Evolutionary conservation across 2,329 filamentous ascomycete genomes (phyloP).

Genomic region (Botryotinia convoluta): DNA sequence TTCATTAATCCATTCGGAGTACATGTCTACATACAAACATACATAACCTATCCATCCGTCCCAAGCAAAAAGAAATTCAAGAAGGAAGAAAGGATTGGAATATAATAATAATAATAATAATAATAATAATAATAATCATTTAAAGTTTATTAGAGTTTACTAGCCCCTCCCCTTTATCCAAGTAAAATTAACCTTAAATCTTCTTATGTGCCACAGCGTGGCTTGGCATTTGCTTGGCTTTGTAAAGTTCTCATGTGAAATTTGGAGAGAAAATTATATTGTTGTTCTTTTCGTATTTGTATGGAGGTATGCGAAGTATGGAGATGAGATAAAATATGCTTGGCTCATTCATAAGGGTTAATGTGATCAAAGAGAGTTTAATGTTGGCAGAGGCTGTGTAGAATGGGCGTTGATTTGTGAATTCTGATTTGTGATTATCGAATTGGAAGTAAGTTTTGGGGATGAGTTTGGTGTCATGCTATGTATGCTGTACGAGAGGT

Average conservation of each 20-base stretch:
- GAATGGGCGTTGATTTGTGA: not conserved
- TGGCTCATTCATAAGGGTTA: not conserved
- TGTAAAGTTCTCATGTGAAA: not conserved
- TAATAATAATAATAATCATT: not conserved
- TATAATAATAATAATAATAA: not conserved
- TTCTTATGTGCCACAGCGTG: conserved; percentile 11
- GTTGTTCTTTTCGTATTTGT: not conserved
- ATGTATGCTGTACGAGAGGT: not conserved
- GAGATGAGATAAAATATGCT: not conserved
- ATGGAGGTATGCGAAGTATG: no score
- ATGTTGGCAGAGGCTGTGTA: conserved; percentile 3
- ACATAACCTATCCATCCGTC: not conserved
- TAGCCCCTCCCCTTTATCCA: conserved; percentile 7
- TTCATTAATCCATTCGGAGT: no score
- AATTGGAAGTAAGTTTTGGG: not conserved
- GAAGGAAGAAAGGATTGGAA: not conserved
- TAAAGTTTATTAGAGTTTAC: not conserved
- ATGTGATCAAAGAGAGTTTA: not conserved
- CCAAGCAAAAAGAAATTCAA: not conserved
- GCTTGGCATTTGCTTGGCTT: not conserved
- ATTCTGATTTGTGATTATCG: not conserved
- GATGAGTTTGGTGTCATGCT: not conserved
- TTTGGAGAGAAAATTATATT: not conserved
- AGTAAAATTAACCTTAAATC: conserved; percentile 15
- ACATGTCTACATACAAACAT: no score